Base-by-base conservation (phyloP, 2,329 filamentous ascomycete species). In the Ophiostoma novo-ulmi region DNA sequence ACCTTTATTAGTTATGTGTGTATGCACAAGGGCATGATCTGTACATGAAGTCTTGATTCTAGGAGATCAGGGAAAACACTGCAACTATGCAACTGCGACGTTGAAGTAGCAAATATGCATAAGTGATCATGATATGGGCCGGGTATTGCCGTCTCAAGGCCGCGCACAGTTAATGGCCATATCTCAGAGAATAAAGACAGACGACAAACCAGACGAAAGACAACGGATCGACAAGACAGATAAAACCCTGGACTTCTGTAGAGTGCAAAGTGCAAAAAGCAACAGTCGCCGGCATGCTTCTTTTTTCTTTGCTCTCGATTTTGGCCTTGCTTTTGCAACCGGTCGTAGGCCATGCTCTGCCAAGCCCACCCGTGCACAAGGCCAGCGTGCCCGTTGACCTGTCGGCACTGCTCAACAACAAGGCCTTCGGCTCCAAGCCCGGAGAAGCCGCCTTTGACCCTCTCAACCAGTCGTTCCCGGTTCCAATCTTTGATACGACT, bases 391-490 rank as follows among this genome's bases (percentile, higher is more conserved):
- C 75, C 0, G 64, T 81, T 2, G 75, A 79, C 14, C 74, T 84
- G 31, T 75, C 76, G 0, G 22, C 75, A 0, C 78, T 79, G 61
- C 82, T 81, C 76, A 83, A 85, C 76, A 84, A 84, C 74, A 82
- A 82, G 70, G 82, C 77, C 1, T 84, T 85, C 71, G 81, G 81
- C 3, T 77, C 78, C 0, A 77, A 77, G 14, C 80, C 82, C 0
- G 81, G 81, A 1, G 81, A 84, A 73, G 80, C 82, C 0, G 77
- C 80, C n/a, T 83, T 84, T 71, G 81, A 84, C 70, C 73, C 71
- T 1, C 73, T 79, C 3, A 79, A 80, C 61, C 78, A 82, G 67
- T 82, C 82, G 0, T 84, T 81, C 70, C 81, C 82, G 7, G 76
- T 76, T 14, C 44, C 31, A 4, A 6, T 5, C 14, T 71, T 67